Conservation (phyloP, 2,329 filamentous ascomycete genomes). For the Venturia effusa region DNA sequence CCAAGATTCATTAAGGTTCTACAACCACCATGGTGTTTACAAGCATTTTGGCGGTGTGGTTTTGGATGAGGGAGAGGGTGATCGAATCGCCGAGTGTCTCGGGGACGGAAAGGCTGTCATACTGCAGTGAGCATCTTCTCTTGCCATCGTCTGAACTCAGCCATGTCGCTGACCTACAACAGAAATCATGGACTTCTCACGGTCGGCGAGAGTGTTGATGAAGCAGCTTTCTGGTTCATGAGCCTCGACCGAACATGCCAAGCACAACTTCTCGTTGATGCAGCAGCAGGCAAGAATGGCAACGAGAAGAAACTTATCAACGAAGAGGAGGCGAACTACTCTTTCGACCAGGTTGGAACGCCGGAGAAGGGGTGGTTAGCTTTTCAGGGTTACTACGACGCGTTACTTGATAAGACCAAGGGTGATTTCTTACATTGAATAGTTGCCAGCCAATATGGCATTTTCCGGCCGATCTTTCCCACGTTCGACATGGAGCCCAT, state of each 20-base stretch:
- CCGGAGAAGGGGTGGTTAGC: slow-evolving; percentile 43
- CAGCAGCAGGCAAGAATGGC: slow-evolving; percentile 28
- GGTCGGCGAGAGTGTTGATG: slow-evolving; percentile 29
- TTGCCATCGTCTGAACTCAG: not conserved
- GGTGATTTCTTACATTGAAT: slow-evolving; percentile 36
- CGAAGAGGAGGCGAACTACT: slow-evolving; percentile 29
- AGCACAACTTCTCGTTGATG: slow-evolving; percentile 33
- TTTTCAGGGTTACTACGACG: slow-evolving; percentile 45
- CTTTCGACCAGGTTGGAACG: slow-evolving; percentile 31
- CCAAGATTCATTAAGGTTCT: slow-evolving; percentile 35
- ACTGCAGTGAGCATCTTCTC: slow-evolving; percentile 16
- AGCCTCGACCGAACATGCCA: slow-evolving; percentile 36
- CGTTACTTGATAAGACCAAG: slow-evolving; percentile 39
- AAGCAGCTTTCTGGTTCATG: slow-evolving; percentile 36
- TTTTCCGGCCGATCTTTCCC: too few species aligned
- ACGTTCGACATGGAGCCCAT: not conserved
- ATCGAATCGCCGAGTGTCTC: slow-evolving; percentile 30
- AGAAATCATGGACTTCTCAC: slow-evolving; percentile 30
- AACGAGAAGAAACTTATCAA: slow-evolving; percentile 30
- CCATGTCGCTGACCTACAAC: not conserved
- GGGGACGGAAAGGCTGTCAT: slow-evolving; percentile 27
- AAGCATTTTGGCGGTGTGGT: slow-evolving; percentile 32
- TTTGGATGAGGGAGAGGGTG: slow-evolving; percentile 31
- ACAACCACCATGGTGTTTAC: slow-evolving; percentile 30
- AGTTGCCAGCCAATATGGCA: not conserved